phyloP scores from a whole-genome alignment of 129 eudicot species.

The Helianthus tuberosus region DNA sequence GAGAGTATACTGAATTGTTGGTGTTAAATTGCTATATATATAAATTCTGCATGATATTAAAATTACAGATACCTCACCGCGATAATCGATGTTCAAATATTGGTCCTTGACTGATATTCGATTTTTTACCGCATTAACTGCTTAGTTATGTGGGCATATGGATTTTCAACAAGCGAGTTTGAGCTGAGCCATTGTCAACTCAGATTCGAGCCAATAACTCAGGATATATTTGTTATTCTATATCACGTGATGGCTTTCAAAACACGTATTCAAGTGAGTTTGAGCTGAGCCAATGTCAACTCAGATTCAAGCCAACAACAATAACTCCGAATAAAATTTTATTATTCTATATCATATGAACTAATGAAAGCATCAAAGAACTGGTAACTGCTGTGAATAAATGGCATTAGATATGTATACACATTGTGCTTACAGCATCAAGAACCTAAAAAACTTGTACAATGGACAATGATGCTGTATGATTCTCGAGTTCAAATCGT shows the following conservation, averaged over 20 bases:
- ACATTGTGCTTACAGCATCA: slow-evolving; percentile 36
- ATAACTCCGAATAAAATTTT: not conserved
- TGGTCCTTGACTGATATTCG: no score
- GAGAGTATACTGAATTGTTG: no score
- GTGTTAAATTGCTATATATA: no score
- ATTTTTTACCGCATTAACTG: no score
- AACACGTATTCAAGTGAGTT: not conserved
- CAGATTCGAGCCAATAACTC: no score
- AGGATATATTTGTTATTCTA: no score
- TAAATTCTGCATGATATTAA: no score
- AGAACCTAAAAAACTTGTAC: slow-evolving; percentile 28
- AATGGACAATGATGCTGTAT: slow-evolving; percentile 13
- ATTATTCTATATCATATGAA: not conserved
- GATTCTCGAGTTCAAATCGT: slow-evolving; percentile 6
- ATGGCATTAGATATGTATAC: slow-evolving; percentile 34
- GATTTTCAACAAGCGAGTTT: not conserved
- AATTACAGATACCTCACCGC: no score
- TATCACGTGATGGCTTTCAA: no score
- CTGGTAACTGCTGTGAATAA: slow-evolving; percentile 17
- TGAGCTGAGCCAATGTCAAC: not conserved
- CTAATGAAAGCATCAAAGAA: slow-evolving; percentile 4
- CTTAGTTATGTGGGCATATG: not conserved
- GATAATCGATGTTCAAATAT: no score
- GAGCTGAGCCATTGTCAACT: not conserved
- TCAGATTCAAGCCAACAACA: not conserved